phyloP scores from a whole-genome alignment of 768 basidiomycete species.

The Rossbeevera mucosa region DNA sequence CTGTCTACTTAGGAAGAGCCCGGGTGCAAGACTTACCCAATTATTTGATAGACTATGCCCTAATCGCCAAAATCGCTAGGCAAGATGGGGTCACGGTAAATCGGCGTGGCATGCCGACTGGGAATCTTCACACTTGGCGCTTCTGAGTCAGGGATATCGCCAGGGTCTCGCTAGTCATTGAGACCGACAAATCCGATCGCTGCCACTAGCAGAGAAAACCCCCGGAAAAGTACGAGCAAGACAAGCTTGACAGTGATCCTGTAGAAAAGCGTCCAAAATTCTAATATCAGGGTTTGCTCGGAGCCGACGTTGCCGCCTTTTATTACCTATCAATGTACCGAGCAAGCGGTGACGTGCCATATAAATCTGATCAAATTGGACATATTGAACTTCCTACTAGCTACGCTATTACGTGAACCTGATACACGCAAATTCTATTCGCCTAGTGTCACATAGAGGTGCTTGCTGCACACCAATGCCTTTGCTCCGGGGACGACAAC shows the following conservation, averaged over 20 bases:
- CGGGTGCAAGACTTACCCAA: conserved; percentile 7
- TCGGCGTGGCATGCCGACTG: conserved; percentile 1
- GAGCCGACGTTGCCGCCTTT: background rate
- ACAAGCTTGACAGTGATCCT: background rate
- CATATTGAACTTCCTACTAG: background rate
- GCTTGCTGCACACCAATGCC: conserved; percentile 64
- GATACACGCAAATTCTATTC: conserved; percentile 18
- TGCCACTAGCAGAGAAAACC: background rate
- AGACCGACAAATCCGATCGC: background rate
- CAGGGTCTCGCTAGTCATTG: conserved; percentile 15
- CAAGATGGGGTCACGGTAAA: conserved; percentile 6
- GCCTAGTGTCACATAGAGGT: conserved; percentile 50
- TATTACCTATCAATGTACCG: background rate
- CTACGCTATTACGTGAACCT: conserved; percentile 4
- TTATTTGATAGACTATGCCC: conserved; percentile 18
- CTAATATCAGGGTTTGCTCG: background rate
- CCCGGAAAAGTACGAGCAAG: background rate
- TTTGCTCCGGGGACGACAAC: conserved; percentile 74
- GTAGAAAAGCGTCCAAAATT: background rate
- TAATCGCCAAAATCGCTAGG: conserved; percentile 21
- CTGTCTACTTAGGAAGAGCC: background rate
- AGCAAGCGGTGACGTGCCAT: background rate
- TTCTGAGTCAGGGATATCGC: conserved; percentile 11
- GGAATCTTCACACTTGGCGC: background rate
- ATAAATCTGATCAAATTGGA: background rate